Percentiles rank a stretch among this genome's conserved stretches.
Evolutionary conservation across 208 protist species (phyloP).

Genomic region (Trypanosoma rangeli): DNA sequence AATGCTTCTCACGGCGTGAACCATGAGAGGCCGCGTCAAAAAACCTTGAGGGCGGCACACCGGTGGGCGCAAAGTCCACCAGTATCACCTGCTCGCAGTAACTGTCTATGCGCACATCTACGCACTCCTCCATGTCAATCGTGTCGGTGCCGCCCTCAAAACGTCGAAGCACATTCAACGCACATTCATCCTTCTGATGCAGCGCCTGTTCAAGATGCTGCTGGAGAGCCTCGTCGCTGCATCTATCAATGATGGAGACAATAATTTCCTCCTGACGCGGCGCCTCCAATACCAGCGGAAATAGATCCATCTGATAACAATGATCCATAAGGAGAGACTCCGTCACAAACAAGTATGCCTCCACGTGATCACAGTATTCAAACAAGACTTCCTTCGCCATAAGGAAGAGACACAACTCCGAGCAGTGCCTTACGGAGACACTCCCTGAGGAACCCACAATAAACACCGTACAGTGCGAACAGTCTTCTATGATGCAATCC

Average conservation of each 20-base stretch:
- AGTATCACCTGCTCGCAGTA: conserved; percentile 1
- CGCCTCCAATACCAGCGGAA: conserved; percentile 55
- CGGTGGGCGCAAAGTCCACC: conserved; percentile 15
- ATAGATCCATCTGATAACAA: conserved; percentile 13
- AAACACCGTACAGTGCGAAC: conserved; percentile 70
- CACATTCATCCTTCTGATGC: conserved; percentile 32
- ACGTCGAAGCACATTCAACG: conserved; percentile 57
- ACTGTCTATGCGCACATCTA: conserved; percentile 9
- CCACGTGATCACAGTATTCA: conserved; percentile 39
- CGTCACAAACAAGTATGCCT: conserved; percentile 50
- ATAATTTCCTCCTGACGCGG: conserved; percentile 64
- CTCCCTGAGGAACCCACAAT: conserved; percentile 53
- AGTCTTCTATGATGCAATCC: conserved; percentile 63
- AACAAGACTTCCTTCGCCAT: conserved; percentile 53
- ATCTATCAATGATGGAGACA: conserved; percentile 35
- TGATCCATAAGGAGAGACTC: conserved; percentile 39
- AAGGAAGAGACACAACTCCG: conserved; percentile 46
- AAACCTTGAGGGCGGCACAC: conserved; percentile 14
- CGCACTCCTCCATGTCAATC: conserved; percentile 17
- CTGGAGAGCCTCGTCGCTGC: conserved; percentile 22
- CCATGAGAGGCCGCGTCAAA: conserved; percentile 10
- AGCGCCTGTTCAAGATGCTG: conserved; percentile 26
- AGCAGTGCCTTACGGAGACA: conserved; percentile 52
- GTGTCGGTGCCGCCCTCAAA: neutral
- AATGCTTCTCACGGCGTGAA: neutral